A percentile compares a stretch with the other conserved stretches of the same genome.
Conservation (phyloP, 768 basidiomycete genomes). For the Floccularia luteovirens region DNA sequence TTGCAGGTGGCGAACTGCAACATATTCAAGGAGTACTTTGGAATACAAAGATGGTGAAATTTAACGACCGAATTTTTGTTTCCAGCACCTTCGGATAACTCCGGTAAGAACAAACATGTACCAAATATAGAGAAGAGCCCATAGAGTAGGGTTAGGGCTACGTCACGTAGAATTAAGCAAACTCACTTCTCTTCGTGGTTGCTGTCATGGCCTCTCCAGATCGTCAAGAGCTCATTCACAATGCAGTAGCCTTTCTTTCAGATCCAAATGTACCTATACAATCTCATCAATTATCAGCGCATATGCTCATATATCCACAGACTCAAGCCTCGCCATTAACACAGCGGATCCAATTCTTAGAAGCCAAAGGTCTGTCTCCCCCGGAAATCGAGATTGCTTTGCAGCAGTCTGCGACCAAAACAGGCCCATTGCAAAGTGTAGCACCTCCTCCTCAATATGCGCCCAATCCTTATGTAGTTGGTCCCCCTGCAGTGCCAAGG, state of each 20-base stretch:
- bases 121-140: too few species aligned
- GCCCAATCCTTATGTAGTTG: background rate
- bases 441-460: conserved; percentile 31
- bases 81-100: conserved; percentile 11
- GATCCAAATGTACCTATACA: conserved; percentile 62
- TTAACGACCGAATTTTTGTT: conserved; percentile 16
- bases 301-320: conserved; percentile 28
- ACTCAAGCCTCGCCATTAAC: conserved; percentile 71
- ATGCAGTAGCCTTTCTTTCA: conserved; percentile 79
- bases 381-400: conserved; percentile 85
- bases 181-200: too few species aligned
- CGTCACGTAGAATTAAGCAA: too few species aligned
- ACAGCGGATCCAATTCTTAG: conserved; percentile 89
- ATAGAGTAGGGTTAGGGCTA: conserved; percentile 12
- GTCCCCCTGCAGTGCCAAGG: conserved; percentile 8
- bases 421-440: conserved; percentile 26
- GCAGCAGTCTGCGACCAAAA: conserved; percentile 41
- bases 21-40: conserved; percentile 25
- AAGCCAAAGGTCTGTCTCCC: conserved; percentile 83
- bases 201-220: too few species aligned
- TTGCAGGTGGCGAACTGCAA: conserved; percentile 44
- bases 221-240: conserved; percentile 67
- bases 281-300: too few species aligned
- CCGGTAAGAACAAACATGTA: conserved; percentile 13
- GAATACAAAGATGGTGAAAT: conserved; percentile 10